phyloP scores from a whole-genome alignment of 306 rosid species.

The Gastrolobium bilobum region DNA sequence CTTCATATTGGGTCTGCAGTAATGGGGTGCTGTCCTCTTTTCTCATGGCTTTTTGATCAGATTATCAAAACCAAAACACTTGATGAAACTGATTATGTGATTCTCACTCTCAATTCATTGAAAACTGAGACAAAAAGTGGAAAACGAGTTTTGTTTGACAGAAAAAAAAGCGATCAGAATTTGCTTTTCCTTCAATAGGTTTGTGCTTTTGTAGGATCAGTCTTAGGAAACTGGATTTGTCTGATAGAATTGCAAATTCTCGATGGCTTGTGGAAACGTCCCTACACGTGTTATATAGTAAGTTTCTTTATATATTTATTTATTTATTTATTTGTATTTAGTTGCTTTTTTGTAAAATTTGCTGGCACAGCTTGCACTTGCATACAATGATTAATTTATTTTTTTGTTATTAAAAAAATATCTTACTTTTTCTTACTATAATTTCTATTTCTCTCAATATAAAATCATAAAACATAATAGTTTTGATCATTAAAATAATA shows the following conservation, averaged over 20 bases:
- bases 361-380: no score
- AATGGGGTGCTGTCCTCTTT: slow-evolving; percentile 33
- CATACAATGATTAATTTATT: no score
- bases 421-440: no score
- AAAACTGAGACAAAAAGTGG: no score
- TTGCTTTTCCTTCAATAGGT: not conserved
- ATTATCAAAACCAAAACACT: not conserved
- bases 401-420: no score
- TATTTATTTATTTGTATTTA: no score
- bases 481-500: no score
- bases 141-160: not conserved
- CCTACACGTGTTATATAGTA: not conserved
- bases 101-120: not conserved
- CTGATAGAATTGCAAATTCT: not conserved
- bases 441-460: no score
- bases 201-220: not conserved
- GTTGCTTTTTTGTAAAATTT: no score
- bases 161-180: not conserved
- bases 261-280: not conserved
- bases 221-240: not conserved
- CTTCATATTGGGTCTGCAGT: slow-evolving; percentile 9
- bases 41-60: slow-evolving; percentile 19
- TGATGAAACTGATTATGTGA: not conserved
- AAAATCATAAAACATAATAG: no score
- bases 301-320: no score